Conservation (phyloP, 768 basidiomycete genomes). For the Termitomyces sp. region DNA sequence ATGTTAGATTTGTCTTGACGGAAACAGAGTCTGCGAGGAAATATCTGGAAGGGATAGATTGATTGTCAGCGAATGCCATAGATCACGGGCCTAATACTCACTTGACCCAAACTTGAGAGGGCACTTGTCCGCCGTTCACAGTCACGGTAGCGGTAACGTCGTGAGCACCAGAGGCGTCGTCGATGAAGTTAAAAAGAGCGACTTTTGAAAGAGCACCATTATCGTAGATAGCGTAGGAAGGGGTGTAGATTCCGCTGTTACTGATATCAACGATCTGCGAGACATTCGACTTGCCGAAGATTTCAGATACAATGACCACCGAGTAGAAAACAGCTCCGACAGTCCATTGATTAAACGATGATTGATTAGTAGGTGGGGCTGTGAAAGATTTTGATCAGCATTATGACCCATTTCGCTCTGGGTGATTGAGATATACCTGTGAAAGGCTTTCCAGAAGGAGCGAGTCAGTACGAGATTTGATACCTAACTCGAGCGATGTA, state of each 20-base stretch:
- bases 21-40: constrained; percentile 52
- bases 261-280: constrained; percentile 67
- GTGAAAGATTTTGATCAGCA: not conserved
- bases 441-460: constrained; percentile 47
- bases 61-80: not conserved
- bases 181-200: constrained; percentile 71
- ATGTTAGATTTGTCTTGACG: constrained; percentile 64
- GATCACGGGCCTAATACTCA: constrained; percentile 42
- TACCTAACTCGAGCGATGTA: constrained; percentile 17
- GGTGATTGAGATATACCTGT: constrained; percentile 37
- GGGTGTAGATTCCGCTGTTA: constrained; percentile 52
- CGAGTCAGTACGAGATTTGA: constrained; percentile 4
- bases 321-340: constrained; percentile 75
- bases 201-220: constrained; percentile 57
- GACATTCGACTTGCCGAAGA: constrained; percentile 59
- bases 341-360: constrained; percentile 64
- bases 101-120: constrained; percentile 33
- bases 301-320: constrained; percentile 65
- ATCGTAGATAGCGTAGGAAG: constrained; percentile 76
- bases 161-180: constrained; percentile 53
- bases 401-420: not conserved
- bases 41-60: constrained; percentile 39
- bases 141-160: constrained; percentile 50
- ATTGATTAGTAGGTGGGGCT: constrained; percentile 53
- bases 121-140: constrained; percentile 40